These are phyloP conservation scores for Penicillium sp. DNA, from an alignment of 2,329 filamentous ascomycete genomes.

Conservation along the genomic window DNA sequence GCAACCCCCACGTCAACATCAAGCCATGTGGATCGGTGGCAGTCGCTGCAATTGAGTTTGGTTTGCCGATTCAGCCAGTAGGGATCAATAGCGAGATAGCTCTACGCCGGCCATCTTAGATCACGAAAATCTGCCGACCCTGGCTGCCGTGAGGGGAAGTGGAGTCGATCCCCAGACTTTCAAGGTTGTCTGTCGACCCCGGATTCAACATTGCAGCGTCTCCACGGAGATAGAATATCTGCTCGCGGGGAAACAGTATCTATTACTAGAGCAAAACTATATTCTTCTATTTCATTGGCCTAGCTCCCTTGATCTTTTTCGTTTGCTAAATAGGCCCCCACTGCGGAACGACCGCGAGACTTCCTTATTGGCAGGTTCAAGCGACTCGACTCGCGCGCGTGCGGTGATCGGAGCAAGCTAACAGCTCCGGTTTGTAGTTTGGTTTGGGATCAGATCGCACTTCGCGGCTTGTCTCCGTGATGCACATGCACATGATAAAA, in stretches of 20 bases:
- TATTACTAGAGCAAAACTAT: background rate
- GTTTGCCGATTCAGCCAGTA: too few species aligned
- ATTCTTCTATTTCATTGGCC: background rate
- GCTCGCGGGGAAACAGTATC: background rate
- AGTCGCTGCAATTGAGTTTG: too few species aligned
- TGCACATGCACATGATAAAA: background rate
- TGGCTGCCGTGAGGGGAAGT: too few species aligned
- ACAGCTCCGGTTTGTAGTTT: background rate
- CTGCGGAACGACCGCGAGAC: conserved; percentile 10
- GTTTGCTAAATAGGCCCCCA: conserved; percentile 3
- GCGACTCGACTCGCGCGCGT: background rate
- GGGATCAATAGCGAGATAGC: too few species aligned
- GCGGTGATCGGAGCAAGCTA: background rate
- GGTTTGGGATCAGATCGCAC: background rate
- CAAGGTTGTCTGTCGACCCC: background rate
- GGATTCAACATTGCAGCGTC: background rate
- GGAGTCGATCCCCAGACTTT: too few species aligned
- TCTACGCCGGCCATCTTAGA: too few species aligned
- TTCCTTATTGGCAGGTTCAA: conserved; percentile 11
- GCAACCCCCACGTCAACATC: too few species aligned
- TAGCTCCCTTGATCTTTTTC: background rate
- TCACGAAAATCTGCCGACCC: too few species aligned
- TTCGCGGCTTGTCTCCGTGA: background rate
- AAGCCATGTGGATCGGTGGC: too few species aligned
- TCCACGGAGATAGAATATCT: background rate